Percentiles rank a stretch among this genome's conserved stretches.
These are phyloP conservation scores for Singerocomus inundabilis DNA, from an alignment of 1,284 basidiomycete genomes.

Conservation along the genomic window DNA sequence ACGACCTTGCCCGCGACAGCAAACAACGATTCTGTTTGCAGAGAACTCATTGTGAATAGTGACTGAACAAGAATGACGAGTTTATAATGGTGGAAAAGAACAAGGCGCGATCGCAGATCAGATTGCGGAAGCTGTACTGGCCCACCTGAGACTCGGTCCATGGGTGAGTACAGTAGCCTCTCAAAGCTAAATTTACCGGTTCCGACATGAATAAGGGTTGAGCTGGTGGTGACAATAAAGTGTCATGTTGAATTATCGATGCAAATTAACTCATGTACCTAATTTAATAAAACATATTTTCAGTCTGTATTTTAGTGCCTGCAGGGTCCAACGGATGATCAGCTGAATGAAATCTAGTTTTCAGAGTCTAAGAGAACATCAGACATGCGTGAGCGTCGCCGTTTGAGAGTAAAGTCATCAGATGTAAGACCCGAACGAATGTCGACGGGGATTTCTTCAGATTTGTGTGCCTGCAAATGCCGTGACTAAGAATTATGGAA, in stretches of 20 bases:
- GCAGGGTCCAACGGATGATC: conserved; percentile 8
- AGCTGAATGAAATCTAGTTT: conserved; percentile 19
- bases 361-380: conserved; percentile 35
- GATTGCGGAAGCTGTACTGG: conserved; percentile 2
- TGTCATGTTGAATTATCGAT: conserved; percentile 10
- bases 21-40: conserved; percentile 49
- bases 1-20: conserved; percentile 60
- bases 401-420: conserved; percentile 35
- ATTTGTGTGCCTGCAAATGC: conserved; percentile 26
- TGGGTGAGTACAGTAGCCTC: too few relatives aligned
- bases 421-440: conserved; percentile 25
- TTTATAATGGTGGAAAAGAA: neutral
- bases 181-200: conserved; percentile 8
- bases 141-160: neutral
- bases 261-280: conserved; percentile 28
- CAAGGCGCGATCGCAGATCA: neutral
- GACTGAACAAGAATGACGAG: neutral
- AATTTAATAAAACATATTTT: conserved; percentile 22
- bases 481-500: conserved; percentile 15
- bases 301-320: conserved; percentile 11
- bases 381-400: conserved; percentile 41
- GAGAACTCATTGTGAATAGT: conserved; percentile 36
- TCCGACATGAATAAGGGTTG: conserved; percentile 8
- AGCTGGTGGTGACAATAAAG: conserved; percentile 4
- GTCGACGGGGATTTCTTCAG: conserved; percentile 25